Conservation (phyloP, 2,329 filamentous ascomycete genomes). For the Venturia aucupariae region DNA sequence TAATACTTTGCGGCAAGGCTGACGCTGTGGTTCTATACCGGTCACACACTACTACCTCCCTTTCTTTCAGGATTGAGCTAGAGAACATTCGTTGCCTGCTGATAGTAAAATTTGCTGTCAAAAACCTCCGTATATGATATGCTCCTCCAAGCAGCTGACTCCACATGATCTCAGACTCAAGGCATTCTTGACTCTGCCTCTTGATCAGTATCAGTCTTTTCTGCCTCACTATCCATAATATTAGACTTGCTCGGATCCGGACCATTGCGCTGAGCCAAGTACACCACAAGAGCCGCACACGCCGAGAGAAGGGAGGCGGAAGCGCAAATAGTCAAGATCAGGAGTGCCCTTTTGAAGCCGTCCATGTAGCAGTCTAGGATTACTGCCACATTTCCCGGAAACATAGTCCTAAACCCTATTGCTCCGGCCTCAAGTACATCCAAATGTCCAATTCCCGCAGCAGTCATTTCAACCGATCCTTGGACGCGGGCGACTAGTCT, state of each 20-base stretch:
- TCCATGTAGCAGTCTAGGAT: neutral
- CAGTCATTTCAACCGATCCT: neutral
- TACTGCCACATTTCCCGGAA: neutral
- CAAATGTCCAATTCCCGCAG: neutral
- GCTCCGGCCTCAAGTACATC: neutral
- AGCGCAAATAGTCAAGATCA: neutral
- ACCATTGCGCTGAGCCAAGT: neutral
- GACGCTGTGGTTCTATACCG: too few relatives aligned
- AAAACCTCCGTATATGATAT: too few relatives aligned
- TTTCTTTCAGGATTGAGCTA: too few relatives aligned
- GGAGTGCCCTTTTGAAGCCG: neutral
- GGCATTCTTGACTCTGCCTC: too few relatives aligned
- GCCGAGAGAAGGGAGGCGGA: neutral
- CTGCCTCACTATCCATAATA: neutral
- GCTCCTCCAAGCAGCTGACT: too few relatives aligned
- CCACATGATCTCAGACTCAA: too few relatives aligned
- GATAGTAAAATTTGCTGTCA: too few relatives aligned
- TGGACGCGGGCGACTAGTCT: neutral
- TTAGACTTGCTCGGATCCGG: too few relatives aligned
- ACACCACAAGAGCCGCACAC: neutral
- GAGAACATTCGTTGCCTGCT: too few relatives aligned
- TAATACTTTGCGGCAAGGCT: too few relatives aligned
- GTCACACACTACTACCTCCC: too few relatives aligned
- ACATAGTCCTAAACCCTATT: neutral
- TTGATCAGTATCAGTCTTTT: neutral